Conservation (phyloP, 805 yeast genomes). For the Wickerhamomyces alni region DNA sequence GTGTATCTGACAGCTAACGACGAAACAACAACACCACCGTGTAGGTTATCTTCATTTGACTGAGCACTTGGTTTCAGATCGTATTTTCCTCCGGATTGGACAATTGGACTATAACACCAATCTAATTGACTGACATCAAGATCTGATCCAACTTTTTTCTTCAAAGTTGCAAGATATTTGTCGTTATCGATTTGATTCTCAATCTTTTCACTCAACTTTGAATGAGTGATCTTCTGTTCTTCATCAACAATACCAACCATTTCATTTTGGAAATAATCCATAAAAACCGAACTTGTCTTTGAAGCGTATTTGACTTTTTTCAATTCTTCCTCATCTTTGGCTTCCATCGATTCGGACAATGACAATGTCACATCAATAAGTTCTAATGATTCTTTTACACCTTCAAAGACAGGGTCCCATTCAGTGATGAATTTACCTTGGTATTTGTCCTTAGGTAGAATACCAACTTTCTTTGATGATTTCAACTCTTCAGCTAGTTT, state of each 20-base stretch:
- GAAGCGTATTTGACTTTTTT: constrained; percentile 62
- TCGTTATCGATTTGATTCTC: constrained; percentile 78
- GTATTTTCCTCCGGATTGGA: constrained; percentile 82
- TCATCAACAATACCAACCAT: constrained; percentile 86
- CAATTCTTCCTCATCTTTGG: constrained; percentile 77
- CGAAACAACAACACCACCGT: constrained; percentile 76
- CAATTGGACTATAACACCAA: constrained; percentile 91
- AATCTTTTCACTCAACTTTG: constrained; percentile 64
- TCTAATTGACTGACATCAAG: constrained; percentile 75
- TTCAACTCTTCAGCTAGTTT: constrained; percentile 45
- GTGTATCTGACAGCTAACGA: constrained; percentile 84
- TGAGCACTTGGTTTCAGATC: constrained; percentile 82
- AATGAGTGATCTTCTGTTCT: constrained; percentile 69
- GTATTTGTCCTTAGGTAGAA: constrained; percentile 68
- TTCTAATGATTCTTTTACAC: constrained; percentile 32
- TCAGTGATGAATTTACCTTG: constrained; percentile 82
- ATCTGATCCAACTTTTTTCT: constrained; percentile 54
- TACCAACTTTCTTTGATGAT: constrained; percentile 48
- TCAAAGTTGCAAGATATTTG: constrained; percentile 54
- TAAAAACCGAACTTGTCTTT: constrained; percentile 69
- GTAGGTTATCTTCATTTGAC: constrained; percentile 56
- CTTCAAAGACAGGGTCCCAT: constrained; percentile 50
- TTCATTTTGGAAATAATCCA: constrained; percentile 80
- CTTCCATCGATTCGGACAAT: constrained; percentile 55
- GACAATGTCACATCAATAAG: constrained; percentile 49